Evolutionary conservation across 78 protist genomes (phyloP).

Genomic region (Blattamonas nauphoetae): DNA sequence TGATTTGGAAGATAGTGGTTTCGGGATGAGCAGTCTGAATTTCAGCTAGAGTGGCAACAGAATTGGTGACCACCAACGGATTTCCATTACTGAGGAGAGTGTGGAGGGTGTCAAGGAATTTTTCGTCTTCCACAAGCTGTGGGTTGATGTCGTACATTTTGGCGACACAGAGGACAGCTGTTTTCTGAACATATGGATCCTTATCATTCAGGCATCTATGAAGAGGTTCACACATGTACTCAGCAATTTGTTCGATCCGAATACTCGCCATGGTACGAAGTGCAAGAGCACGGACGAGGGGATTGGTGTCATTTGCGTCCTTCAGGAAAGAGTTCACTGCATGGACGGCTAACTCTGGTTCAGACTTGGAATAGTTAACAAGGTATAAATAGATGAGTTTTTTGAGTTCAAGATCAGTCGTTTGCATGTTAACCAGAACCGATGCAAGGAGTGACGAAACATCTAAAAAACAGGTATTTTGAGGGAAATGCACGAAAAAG

Average conservation of each 20-base stretch:
- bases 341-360: slow-evolving; percentile 93
- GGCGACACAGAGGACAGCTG: slow-evolving; percentile 96
- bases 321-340: slow-evolving; percentile 90
- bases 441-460: neutral
- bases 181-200: slow-evolving; percentile 95
- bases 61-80: slow-evolving; percentile 95
- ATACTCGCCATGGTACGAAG: slow-evolving; percentile 98
- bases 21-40: slow-evolving; percentile 39
- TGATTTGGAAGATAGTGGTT: neutral
- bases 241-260: slow-evolving; percentile 81
- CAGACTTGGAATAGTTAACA: slow-evolving; percentile 89
- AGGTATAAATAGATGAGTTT: slow-evolving; percentile 96
- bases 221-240: slow-evolving; percentile 81
- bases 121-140: slow-evolving; percentile 61
- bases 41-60: slow-evolving; percentile 87
- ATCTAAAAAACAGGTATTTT: no score
- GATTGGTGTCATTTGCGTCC: slow-evolving; percentile 83
- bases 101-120: neutral
- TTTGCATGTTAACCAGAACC: slow-evolving; percentile 4
- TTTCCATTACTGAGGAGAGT: slow-evolving; percentile 84
- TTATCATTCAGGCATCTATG: slow-evolving; percentile 49
- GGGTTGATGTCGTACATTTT: slow-evolving; percentile 86
- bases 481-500: no score
- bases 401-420: slow-evolving; percentile 77
- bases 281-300: slow-evolving; percentile 96